Evolutionary conservation across 75 land plant species (phyloP).

Genomic region (Larix kaempferi): DNA sequence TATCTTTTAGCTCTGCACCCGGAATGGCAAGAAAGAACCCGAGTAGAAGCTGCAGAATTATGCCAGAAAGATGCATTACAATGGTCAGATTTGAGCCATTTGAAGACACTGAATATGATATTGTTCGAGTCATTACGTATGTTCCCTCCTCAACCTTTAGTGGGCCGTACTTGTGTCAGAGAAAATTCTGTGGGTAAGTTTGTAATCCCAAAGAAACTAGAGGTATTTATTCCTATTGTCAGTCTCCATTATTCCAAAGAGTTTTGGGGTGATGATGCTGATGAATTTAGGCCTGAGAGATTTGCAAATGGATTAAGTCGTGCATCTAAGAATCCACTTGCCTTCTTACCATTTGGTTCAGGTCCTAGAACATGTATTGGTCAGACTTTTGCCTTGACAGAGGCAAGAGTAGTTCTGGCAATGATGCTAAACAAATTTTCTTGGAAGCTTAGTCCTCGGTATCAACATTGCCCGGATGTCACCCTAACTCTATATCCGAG

Average conservation of each 20-base stretch:
- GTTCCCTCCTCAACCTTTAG: slow-evolving; percentile 41
- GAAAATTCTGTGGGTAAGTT: slow-evolving; percentile 29
- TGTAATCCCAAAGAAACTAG: slow-evolving; percentile 26
- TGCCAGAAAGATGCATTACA: slow-evolving; percentile 8
- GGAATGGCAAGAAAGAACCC: slow-evolving; percentile 39
- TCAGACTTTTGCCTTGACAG: slow-evolving; percentile 32
- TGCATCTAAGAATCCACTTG: slow-evolving; percentile 15
- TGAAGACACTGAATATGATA: slow-evolving; percentile 33
- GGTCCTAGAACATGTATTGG: slow-evolving; percentile 58
- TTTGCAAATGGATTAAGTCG: slow-evolving; percentile 32
- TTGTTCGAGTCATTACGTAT: slow-evolving; percentile 30
- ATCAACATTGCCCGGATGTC: slow-evolving; percentile 37
- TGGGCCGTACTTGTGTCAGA: slow-evolving; percentile 26
- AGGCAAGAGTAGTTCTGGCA: slow-evolving; percentile 31
- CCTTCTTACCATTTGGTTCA: slow-evolving; percentile 41
- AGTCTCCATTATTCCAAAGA: slow-evolving; percentile 20
- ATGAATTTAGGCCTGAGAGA: slow-evolving; percentile 30
- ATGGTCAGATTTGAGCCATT: slow-evolving; percentile 17
- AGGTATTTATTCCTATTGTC: slow-evolving; percentile 31
- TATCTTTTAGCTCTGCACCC: slow-evolving; percentile 35
- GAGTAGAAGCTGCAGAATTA: slow-evolving; percentile 19
- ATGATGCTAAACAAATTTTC: slow-evolving; percentile 29
- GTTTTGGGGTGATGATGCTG: slow-evolving; percentile 39
- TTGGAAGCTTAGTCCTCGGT: slow-evolving; percentile 31
- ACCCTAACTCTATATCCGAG: slow-evolving; percentile 29